A percentile compares a stretch with the other conserved stretches of the same genome.
Conservation (phyloP, 169 alveolate genomes). For the Plasmodium chabaudi region DNA sequence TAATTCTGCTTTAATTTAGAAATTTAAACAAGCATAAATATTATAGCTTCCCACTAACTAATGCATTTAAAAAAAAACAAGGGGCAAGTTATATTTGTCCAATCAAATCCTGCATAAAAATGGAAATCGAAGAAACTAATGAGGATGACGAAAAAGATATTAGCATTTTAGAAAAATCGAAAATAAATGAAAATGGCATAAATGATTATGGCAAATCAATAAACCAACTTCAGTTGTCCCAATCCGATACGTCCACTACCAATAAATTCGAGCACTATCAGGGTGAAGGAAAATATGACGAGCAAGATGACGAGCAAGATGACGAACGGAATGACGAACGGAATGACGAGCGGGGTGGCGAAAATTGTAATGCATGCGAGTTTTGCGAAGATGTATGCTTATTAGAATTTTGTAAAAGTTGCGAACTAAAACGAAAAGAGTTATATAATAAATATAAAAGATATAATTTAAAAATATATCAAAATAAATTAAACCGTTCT, state of each 20-base stretch:
- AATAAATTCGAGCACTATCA: no score
- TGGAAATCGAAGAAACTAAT: background rate
- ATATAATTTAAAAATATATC: slow-evolving; percentile 19
- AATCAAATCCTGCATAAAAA: background rate
- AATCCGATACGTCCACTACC: no score
- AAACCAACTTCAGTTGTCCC: background rate
- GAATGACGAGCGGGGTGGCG: background rate
- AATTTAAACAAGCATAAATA: no score
- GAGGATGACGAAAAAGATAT: background rate
- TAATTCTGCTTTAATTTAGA: no score
- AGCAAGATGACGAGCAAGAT: background rate
- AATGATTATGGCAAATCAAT: background rate
- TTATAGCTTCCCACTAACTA: no score
- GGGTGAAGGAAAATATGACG: background rate
- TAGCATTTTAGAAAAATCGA: background rate
- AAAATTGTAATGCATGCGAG: slow-evolving; percentile 38
- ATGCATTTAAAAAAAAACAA: no score
- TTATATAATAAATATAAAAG: slow-evolving; percentile 39
- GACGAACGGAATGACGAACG: background rate
- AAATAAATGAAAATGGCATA: background rate
- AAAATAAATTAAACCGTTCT: slow-evolving; percentile 4
- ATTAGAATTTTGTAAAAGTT: slow-evolving; percentile 17
- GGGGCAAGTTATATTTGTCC: no score
- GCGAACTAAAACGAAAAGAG: slow-evolving; percentile 34
- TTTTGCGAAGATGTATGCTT: slow-evolving; percentile 61